Evolutionary conservation across 768 basidiomycete species (phyloP).

Genomic region (Tephrocybe sp.): DNA sequence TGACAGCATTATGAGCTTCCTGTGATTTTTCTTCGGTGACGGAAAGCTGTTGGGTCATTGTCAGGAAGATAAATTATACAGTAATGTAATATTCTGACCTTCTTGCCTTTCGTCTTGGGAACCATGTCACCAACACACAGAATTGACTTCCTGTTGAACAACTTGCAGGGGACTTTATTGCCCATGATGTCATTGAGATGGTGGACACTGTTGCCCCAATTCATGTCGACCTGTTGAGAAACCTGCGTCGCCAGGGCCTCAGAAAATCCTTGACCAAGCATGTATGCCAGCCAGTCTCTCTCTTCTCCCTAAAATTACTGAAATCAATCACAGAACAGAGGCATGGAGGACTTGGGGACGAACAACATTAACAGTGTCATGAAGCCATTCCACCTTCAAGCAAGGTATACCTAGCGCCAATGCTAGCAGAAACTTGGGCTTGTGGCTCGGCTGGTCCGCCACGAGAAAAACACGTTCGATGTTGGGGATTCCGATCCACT

Average conservation of each 20-base stretch:
- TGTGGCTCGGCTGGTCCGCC: constrained; percentile 64
- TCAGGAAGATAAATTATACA: constrained; percentile 8
- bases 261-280: constrained; percentile 62
- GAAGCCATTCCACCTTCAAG: constrained; percentile 58
- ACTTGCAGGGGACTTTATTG: constrained; percentile 55
- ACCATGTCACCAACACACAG: constrained; percentile 66
- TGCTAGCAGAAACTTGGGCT: constrained; percentile 79
- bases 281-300: constrained; percentile 62
- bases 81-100: constrained; percentile 23
- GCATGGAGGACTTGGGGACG: constrained; percentile 17
- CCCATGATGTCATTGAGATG: constrained; percentile 60
- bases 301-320: constrained; percentile 29
- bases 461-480: constrained; percentile 63
- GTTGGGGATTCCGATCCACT: constrained; percentile 40
- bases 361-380: constrained; percentile 34
- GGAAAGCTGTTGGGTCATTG: constrained; percentile 19
- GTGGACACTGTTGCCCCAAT: constrained; percentile 49
- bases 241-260: constrained; percentile 30
- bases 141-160: constrained; percentile 54
- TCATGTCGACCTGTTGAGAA: constrained; percentile 47
- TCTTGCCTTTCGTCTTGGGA: constrained; percentile 42
- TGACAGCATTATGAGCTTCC: constrained; percentile 47
- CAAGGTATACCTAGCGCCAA: constrained; percentile 89
- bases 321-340: not conserved
- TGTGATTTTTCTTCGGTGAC: constrained; percentile 31